A percentile compares a stretch with the other conserved stretches of the same genome.
Evolutionary conservation across 2,329 filamentous ascomycete species (phyloP).

Genomic region (Calonectria leucothoes): DNA sequence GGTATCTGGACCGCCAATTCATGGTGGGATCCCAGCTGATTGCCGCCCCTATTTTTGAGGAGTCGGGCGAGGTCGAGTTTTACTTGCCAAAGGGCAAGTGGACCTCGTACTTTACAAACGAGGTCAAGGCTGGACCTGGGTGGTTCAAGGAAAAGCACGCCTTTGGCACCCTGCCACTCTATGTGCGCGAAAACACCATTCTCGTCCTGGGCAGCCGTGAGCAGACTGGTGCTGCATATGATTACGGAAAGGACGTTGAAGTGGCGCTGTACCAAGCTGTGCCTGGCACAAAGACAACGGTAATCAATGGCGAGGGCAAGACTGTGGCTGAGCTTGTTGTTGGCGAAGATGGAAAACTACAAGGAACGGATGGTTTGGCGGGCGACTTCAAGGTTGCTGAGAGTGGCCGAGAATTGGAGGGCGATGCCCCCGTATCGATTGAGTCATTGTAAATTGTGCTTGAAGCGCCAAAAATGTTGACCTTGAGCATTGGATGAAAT

Average conservation of each 20-base stretch:
- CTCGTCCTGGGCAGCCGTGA: slow-evolving; percentile 57
- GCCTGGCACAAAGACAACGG: slow-evolving; percentile 53
- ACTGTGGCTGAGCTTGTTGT: slow-evolving; percentile 54
- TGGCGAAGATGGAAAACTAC: slow-evolving; percentile 52
- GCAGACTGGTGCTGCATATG: slow-evolving; percentile 57
- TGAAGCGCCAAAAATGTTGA: no score
- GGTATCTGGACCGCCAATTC: slow-evolving; percentile 77
- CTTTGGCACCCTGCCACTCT: slow-evolving; percentile 68
- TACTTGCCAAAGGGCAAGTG: slow-evolving; percentile 67
- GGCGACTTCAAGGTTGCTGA: slow-evolving; percentile 47
- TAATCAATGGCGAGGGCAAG: slow-evolving; percentile 58
- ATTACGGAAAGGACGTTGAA: slow-evolving; percentile 60
- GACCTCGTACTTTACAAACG: slow-evolving; percentile 62
- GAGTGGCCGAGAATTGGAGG: slow-evolving; percentile 38
- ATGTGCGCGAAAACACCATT: slow-evolving; percentile 66
- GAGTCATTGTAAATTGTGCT: slow-evolving; percentile 31
- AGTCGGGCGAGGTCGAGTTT: slow-evolving; percentile 73
- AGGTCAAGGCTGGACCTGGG: slow-evolving; percentile 60
- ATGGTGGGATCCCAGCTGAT: slow-evolving; percentile 76
- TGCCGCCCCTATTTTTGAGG: slow-evolving; percentile 72
- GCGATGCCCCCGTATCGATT: slow-evolving; percentile 42
- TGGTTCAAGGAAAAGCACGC: slow-evolving; percentile 72
- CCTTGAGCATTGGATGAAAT: neutral
- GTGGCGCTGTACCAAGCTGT: slow-evolving; percentile 57
- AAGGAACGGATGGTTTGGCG: slow-evolving; percentile 52